Percentiles rank a stretch among this genome's conserved stretches.
Evolutionary conservation across 768 basidiomycete species (phyloP).

Genomic region (Cystofilobasidium capitatum): DNA sequence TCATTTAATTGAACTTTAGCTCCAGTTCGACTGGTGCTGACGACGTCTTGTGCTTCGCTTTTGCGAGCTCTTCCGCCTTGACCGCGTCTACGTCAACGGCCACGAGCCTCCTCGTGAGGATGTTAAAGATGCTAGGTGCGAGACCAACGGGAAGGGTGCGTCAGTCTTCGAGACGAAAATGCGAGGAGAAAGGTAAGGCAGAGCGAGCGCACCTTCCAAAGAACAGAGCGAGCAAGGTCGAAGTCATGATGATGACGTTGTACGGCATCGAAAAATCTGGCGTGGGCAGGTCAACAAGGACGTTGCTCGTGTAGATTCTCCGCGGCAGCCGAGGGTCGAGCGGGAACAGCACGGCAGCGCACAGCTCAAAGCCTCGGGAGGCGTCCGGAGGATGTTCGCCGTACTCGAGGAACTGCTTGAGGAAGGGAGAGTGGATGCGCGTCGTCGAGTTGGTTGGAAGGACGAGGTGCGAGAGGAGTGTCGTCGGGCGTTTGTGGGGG

Average conservation of each 20-base stretch:
- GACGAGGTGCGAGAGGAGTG: constrained; percentile 56
- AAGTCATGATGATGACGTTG: constrained; percentile 92
- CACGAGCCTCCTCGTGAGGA: constrained; percentile 69
- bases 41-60: no score
- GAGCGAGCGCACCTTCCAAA: constrained; percentile 54
- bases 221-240: constrained; percentile 76
- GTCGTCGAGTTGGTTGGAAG: constrained; percentile 62
- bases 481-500: constrained; percentile 47
- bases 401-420: constrained; percentile 78
- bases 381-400: constrained; percentile 95
- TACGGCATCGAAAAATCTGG: constrained; percentile 99
- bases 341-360: constrained; percentile 55
- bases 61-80: not conserved
- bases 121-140: constrained; percentile 57
- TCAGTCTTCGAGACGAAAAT: not conserved
- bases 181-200: no score
- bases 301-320: constrained; percentile 65
- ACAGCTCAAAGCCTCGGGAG: constrained; percentile 86
- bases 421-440: constrained; percentile 60
- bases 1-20: no score
- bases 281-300: constrained; percentile 88
- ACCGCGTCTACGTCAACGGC: constrained; percentile 30
- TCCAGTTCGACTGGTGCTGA: no score
- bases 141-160: not conserved
- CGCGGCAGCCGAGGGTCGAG: constrained; percentile 9